These are phyloP conservation scores for Cinnamomum micranthum DNA, from an alignment of 164 flowering plant species.

Conservation along the genomic window DNA sequence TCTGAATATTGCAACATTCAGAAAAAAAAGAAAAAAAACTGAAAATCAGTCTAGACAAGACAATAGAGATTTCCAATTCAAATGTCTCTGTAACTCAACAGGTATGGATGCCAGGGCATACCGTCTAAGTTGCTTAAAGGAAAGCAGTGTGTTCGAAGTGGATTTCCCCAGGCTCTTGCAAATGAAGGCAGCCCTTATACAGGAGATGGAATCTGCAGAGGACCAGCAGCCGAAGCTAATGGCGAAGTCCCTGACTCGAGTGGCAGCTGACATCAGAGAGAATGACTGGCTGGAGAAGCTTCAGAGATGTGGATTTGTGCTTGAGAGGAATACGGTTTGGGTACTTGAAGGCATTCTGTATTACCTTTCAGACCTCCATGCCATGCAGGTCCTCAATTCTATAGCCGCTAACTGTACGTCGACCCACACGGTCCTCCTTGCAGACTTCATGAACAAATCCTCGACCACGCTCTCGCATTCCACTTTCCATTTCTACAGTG, in stretches of 20 bases:
- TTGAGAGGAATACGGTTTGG: conserved; percentile 76
- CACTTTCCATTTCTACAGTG: conserved; percentile 71
- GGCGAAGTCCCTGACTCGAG: conserved; percentile 74
- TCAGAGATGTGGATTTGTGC: conserved; percentile 58
- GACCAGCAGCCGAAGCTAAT: conserved; percentile 29
- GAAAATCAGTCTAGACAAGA: background rate
- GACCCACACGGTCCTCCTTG: conserved; percentile 66
- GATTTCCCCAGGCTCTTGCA: conserved; percentile 72
- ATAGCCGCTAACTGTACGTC: conserved; percentile 56
- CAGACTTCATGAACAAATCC: conserved; percentile 87
- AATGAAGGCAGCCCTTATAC: conserved; percentile 57
- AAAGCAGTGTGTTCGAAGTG: conserved; percentile 65
- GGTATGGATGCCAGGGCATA: conserved; percentile 93
- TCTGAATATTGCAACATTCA: too few relatives aligned
- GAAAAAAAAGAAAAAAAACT: too few relatives aligned
- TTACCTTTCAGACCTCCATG: conserved; percentile 60
- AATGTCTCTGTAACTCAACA: conserved; percentile 18
- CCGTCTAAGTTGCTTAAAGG: conserved; percentile 68
- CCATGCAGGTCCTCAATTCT: conserved; percentile 62
- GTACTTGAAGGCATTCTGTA: conserved; percentile 81
- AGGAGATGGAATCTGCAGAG: conserved; percentile 38
- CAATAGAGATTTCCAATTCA: background rate
- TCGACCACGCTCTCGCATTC: conserved; percentile 58
- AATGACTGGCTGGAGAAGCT: conserved; percentile 77
- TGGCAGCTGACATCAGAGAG: conserved; percentile 69